Percentiles rank a stretch among this genome's conserved stretches.
Evolutionary conservation across 2,329 filamentous ascomycete species (phyloP).

Genomic region (Penicillium sp.): DNA sequence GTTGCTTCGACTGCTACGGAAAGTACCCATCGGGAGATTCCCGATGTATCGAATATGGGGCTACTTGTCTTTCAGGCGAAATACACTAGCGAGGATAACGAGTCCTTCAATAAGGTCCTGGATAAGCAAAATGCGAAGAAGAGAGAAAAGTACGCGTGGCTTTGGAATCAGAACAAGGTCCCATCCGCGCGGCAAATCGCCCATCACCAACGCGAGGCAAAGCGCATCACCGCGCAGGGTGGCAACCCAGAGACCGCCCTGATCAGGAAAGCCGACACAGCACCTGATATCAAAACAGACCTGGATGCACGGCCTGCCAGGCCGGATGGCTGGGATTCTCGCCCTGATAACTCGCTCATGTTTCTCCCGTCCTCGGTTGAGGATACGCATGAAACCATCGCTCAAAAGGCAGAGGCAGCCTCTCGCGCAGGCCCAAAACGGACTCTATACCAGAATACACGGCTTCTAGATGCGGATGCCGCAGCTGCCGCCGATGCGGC

Average conservation of each 20-base stretch:
- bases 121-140: conserved; percentile 85
- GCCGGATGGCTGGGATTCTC: conserved; percentile 68
- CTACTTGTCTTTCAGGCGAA: conserved; percentile 81
- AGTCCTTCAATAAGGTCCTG: conserved; percentile 87
- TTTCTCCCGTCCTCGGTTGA: conserved; percentile 56
- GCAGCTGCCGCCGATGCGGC: conserved; percentile 33
- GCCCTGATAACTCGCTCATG: conserved; percentile 80
- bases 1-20: conserved; percentile 40
- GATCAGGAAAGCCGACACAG: conserved; percentile 28
- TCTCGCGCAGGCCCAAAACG: conserved; percentile 72
- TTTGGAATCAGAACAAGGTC: conserved; percentile 84
- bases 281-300: conserved; percentile 57
- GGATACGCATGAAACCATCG: conserved; percentile 53
- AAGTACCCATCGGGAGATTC: conserved; percentile 41
- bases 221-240: conserved; percentile 63
- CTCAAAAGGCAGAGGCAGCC: conserved; percentile 62
- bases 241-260: conserved; percentile 55
- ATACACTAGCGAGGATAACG: conserved; percentile 97
- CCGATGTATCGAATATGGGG: conserved; percentile 69
- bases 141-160: conserved; percentile 79
- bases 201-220: conserved; percentile 54
- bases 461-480: conserved; percentile 54
- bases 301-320: conserved; percentile 68
- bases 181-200: conserved; percentile 58
- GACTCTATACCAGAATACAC: conserved; percentile 78